A percentile compares a stretch with the other conserved stretches of the same genome.
Evolutionary conservation across 129 eudicot genomes (phyloP).

Genomic region (Daucus carota): DNA sequence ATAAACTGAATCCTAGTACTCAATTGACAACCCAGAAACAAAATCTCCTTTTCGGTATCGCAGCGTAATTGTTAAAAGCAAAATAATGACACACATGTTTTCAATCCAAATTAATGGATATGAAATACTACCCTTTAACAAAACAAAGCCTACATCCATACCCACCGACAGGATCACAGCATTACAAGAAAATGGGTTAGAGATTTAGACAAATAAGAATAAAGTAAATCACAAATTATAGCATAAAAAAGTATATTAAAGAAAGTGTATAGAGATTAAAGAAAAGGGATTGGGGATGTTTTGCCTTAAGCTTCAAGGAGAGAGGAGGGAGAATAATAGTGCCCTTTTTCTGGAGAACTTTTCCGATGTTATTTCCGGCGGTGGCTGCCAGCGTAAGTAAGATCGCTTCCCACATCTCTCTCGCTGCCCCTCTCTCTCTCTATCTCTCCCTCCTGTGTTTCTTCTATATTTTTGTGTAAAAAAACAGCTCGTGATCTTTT

Average conservation of each 20-base stretch:
- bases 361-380: constrained; percentile 98
- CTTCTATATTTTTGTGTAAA: constrained; percentile 2
- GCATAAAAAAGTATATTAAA: not conserved
- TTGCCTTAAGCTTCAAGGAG: constrained; percentile 88
- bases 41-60: no score
- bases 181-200: not conserved
- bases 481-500: not conserved
- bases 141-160: not conserved
- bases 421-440: not conserved
- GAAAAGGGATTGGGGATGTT: not conserved
- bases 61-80: no score
- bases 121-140: not conserved
- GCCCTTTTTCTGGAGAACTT: constrained; percentile 96
- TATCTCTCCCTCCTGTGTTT: not conserved
- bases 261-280: not conserved
- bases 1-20: not conserved
- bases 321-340: constrained; percentile 97
- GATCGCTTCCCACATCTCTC: constrained; percentile 93
- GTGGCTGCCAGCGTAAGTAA: constrained; percentile 94
- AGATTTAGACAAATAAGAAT: not conserved
- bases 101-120: not conserved
- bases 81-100: not conserved
- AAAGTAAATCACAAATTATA: not conserved
- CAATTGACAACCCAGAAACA: not conserved
- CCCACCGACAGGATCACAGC: not conserved